Base-by-base conservation (phyloP, 78 protist species). In the Cavenderia fasciculata region DNA sequence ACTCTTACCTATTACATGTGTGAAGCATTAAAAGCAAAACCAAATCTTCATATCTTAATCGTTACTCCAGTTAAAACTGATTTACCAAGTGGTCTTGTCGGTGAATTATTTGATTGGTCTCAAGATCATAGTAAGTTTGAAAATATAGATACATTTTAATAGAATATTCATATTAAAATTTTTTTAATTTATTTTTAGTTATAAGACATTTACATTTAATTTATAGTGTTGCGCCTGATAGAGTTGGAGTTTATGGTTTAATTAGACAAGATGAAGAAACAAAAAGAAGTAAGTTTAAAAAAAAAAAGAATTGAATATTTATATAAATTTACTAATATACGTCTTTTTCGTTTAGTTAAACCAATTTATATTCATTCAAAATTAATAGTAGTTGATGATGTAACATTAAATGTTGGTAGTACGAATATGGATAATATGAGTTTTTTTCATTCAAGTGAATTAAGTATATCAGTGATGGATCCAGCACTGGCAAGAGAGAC, bases 371-470 rank as follows among this genome's bases (percentile, higher is more conserved):
- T 93, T 25, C 95, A 93, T 34, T 93, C 95, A 14, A 93, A 93
- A 62, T 25, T 93, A 4, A 49, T 72, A 18, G 56, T 93, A 16
- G 92, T 85, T 19, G 95, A 93, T n/a, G 95, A 93, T 38, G 33
- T 56, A 8, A 16, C 54, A 29, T 52, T 93, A 7, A 74, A 74
- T 46, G 68, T 63, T 49, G 95, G 95, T 5, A 65, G 85, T 27
- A 70, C 95, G 0, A 93, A 93, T 51, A 93, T 93, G 95, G 95
- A 93, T 33, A 87, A 85, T 25, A 79, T 93, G 92, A 72, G 88
- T 29, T 85, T 93, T 65, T 86, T 85, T 34, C 84, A 85, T 12
- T 82, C 95, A 0, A 72, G 88, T 14, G 95, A 93, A 34, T 36
- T 87, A n/a, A 62, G 73, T 49, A 59, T 69, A 21, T 62, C 84